Evolutionary conservation across 2,329 filamentous ascomycete genomes (phyloP), one percentile per base, ranked within the genome.

Genomic region (Teratosphaeria epicoccoides): DNA sequence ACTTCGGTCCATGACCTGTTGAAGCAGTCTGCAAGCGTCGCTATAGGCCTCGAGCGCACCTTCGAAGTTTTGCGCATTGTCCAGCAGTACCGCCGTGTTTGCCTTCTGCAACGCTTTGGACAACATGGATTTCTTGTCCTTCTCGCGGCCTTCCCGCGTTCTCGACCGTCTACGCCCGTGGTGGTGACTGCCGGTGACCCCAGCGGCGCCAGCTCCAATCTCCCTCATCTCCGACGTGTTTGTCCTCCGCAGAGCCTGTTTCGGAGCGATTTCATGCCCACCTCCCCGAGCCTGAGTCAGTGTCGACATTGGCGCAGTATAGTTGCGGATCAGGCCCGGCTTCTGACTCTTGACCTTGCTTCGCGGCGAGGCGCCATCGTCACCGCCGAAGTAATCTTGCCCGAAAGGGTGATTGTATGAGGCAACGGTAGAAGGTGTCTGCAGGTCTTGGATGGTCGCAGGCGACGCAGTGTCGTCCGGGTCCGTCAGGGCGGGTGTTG

Each of bases 21-120:
- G 85, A 50, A 98, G 73, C 53, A 98, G 75, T 51, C 84, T 80
- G 66, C 93, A 98, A 3, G 94, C 93, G 70, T 98, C 93, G 10
- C 80, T 77, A 66, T 98, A 98, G 12, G 91, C 89, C 62, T 88
- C 82, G 65, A 94, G 84, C 17, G 93, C 93, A 40, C 88, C 89
- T 66, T 91, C 87, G 57, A 93, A 91, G 64, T 97, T 95, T 63
- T 93, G 87, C 12, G 88, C 89, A 78, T 96, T 97, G 71, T 98
- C 93, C 40, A 98, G 79, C 59, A 96, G 80, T 24, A 98, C 93
- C 22, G 93, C 93, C 11, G 88, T 91, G 65, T 98, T 96, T 47
- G 93, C 93, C 71, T 96, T 95, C 66, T 95, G 86, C 50, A 98
- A 74, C 0, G 93, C 93, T 61, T 87, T 87, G n/a, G 91, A 95